A percentile compares a stretch with the other conserved stretches of the same genome.
These are phyloP conservation scores for Nitzschia sp. DNA, from an alignment of 108 stramenopile genomes.

Conservation along the genomic window DNA sequence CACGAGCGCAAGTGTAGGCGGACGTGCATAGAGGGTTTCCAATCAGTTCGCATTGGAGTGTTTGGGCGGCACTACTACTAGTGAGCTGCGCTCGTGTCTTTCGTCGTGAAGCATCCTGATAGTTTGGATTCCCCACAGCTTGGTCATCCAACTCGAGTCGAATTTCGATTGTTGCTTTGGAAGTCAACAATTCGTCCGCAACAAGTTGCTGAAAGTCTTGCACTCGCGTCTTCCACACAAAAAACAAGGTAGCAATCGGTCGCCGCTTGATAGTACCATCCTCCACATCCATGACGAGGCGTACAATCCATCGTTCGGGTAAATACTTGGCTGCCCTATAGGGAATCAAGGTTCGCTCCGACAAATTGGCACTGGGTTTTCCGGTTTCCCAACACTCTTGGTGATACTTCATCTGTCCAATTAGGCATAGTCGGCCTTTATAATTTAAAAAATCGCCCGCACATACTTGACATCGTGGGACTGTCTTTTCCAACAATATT, in stretches of 20 bases:
- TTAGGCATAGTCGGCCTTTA: neutral
- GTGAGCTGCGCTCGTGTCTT: neutral
- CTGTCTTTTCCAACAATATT: slow-evolving; percentile 2
- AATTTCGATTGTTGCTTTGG: neutral
- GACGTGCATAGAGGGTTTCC: neutral
- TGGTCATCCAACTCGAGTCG: slow-evolving; percentile 1
- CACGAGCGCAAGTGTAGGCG: neutral
- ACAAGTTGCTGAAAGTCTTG: neutral
- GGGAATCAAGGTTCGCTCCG: neutral
- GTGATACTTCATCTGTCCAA: slow-evolving; percentile 11
- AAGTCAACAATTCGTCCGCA: neutral
- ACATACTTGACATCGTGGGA: slow-evolving; percentile 9
- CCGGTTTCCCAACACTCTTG: slow-evolving; percentile 18
- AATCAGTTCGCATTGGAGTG: neutral
- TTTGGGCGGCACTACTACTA: neutral
- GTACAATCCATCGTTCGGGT: slow-evolving; percentile 1
- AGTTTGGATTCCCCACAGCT: slow-evolving; percentile 1
- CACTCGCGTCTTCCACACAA: slow-evolving; percentile 12
- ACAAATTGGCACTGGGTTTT: slow-evolving; percentile 7
- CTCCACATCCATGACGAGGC: neutral
- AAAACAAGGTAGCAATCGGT: slow-evolving; percentile 1
- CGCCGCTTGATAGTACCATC: neutral
- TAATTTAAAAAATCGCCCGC: slow-evolving; percentile 9
- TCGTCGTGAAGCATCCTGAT: neutral
- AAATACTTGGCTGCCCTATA: slow-evolving; percentile 9